These are phyloP conservation scores for Leccinum huronense DNA, from an alignment of 1,284 basidiomycete genomes.

Conservation along the genomic window DNA sequence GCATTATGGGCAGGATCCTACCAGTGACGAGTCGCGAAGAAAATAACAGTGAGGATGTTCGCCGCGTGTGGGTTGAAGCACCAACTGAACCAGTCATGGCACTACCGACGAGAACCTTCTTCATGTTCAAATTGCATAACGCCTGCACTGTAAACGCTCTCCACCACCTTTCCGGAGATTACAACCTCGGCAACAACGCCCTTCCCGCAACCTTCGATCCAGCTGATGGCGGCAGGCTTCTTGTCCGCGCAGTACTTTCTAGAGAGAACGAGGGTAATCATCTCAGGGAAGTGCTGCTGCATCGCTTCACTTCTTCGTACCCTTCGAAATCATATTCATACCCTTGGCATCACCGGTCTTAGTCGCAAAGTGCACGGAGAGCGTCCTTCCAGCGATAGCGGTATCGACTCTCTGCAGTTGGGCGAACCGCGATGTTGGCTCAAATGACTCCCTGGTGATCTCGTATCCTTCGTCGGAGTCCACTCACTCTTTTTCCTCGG, in stretches of 20 bases:
- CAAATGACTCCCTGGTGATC: constrained; percentile 83
- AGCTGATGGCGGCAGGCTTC: constrained; percentile 99
- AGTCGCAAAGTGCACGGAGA: constrained; percentile 94
- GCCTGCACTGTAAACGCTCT: constrained; percentile 86
- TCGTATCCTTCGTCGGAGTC: constrained; percentile 81
- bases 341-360: constrained; percentile 99
- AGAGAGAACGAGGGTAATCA: constrained; percentile 90
- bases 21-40: constrained; percentile 97
- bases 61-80: constrained; percentile 98
- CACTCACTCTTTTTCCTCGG: constrained; percentile 86
- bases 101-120: constrained; percentile 97
- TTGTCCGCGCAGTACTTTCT: constrained; percentile 99
- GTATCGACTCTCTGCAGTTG: constrained; percentile 81
- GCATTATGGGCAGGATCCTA: constrained; percentile 99
- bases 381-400: constrained; percentile 85
- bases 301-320: constrained; percentile 87
- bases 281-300: constrained; percentile 83
- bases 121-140: constrained; percentile 89
- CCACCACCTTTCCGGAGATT: constrained; percentile 86
- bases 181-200: constrained; percentile 95
- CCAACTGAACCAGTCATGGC: constrained; percentile 98
- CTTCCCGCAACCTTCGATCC: constrained; percentile 99
- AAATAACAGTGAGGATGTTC: constrained; percentile 96
- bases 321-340: constrained; percentile 99
- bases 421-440: constrained; percentile 92